Evolutionary conservation across 371 early-diverging fungal genomes (phyloP), one percentile per base, ranked within the genome.

Genomic region (Actinomucor elegans): DNA sequence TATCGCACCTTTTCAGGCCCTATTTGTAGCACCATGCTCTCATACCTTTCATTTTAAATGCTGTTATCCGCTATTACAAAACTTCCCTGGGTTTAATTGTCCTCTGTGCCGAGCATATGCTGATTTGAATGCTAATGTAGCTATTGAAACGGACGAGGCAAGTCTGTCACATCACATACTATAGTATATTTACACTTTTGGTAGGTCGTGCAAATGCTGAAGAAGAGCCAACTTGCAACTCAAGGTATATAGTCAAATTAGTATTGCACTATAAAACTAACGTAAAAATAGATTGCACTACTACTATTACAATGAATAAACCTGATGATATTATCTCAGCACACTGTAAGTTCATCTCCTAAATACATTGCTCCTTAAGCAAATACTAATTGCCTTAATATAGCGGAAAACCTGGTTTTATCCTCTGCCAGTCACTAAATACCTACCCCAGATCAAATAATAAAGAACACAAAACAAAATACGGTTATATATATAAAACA

Each of bases 11-110:
- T 90, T 86, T 71, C 94, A 94, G 71, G 92, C 94, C 5, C 76
- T 95, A 48, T 95, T 95, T 66, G 79, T 95, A 14, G 89, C 96
- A 1, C 94, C 96, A 4, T 94, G 94, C 64, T 93, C 92, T 15
- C 94, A 94, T 59, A 87, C 90, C 54, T 95, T 88, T 73, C 96
- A 95, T 63, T 94, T 87, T 77, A 92, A 93, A 71, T 95, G 95
- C 65, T 86, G 91, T 57, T 79, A 80, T 28, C 81, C 86, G 0
- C 20, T 59, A 21, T 60, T 94, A n/a, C 35, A 49, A 17, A 57
- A 73, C 17, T 77, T 72, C 48, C 77, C 90, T 10, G 88, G 88
- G 48, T 94, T 95, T 66, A 81, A 80, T 46, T 95, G 95, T 66
- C 94, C 95, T 21, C 77, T 95, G 36, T 95, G 95, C 66, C 80